Evolutionary conservation across 768 basidiomycete species (phyloP).

Genomic region (Russula olivacea): DNA sequence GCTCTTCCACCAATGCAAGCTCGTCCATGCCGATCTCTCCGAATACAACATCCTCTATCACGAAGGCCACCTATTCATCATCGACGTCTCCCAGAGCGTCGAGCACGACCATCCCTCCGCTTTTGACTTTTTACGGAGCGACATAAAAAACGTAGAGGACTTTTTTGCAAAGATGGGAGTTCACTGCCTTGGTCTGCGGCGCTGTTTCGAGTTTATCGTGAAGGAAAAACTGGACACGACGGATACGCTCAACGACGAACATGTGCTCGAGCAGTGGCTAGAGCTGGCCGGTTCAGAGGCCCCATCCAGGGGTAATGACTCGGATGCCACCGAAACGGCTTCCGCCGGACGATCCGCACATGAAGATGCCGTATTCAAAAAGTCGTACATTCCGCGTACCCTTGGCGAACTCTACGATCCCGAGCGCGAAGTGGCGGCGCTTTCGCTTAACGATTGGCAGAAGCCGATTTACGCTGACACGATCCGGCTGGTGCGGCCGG

Average conservation of each 20-base stretch:
- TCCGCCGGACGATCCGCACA: conserved; percentile 37
- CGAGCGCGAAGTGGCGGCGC: conserved; percentile 79
- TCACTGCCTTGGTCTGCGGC: conserved; percentile 66
- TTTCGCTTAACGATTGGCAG: conserved; percentile 62
- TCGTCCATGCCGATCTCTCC: conserved; percentile 96
- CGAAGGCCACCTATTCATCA: conserved; percentile 76
- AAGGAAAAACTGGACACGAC: conserved; percentile 39
- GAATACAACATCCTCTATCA: conserved; percentile 97
- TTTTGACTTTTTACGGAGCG: conserved; percentile 91
- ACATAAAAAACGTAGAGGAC: conserved; percentile 89
- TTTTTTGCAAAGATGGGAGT: conserved; percentile 80
- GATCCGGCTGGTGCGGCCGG: conserved; percentile 64
- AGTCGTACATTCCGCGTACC: conserved; percentile 87
- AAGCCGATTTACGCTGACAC: conserved; percentile 83
- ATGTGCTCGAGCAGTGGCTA: conserved; percentile 44
- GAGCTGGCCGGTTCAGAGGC: conserved; percentile 32
- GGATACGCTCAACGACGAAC: conserved; percentile 19
- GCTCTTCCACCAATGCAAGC: conserved; percentile 85
- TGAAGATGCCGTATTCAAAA: conserved; percentile 86
- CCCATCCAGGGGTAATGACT: conserved; percentile 17
- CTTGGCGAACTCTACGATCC: conserved; percentile 93
- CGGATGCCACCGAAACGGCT: conserved; percentile 20
- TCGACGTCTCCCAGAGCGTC: conserved; percentile 98
- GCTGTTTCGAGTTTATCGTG: conserved; percentile 87
- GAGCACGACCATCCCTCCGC: conserved; percentile 97